Percentiles rank a stretch among this genome's conserved stretches.
Evolutionary conservation across 2,329 filamentous ascomycete species (phyloP).

Genomic region (Mollisiaceae sp.): DNA sequence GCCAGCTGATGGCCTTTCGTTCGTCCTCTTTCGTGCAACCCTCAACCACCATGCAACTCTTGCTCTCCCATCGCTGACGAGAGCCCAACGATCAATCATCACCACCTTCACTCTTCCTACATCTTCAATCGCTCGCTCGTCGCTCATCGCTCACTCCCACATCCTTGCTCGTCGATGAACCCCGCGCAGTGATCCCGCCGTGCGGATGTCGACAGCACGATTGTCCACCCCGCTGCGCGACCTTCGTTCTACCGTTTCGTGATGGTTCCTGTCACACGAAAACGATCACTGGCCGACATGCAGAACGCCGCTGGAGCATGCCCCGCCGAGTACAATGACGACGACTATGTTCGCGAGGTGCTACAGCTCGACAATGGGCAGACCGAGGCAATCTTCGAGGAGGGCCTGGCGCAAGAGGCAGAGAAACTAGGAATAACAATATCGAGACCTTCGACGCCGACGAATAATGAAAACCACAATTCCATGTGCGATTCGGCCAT

Average conservation of each 20-base stretch:
- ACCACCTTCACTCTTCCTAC: not conserved
- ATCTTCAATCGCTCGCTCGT: not conserved
- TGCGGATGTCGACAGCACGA: slow-evolving; percentile 29
- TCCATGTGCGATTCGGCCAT: slow-evolving; percentile 36
- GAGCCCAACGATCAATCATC: not conserved
- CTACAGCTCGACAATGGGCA: slow-evolving; percentile 35
- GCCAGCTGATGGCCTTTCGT: not conserved
- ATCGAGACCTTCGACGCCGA: slow-evolving; percentile 26
- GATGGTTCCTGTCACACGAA: slow-evolving; percentile 32
- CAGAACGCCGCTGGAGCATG: slow-evolving; percentile 21
- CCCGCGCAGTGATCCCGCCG: slow-evolving; percentile 15
- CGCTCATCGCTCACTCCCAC: not conserved
- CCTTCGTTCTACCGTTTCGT: slow-evolving; percentile 19
- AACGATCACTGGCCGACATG: slow-evolving; percentile 34
- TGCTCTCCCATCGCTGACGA: not conserved
- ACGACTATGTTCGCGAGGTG: slow-evolving; percentile 39
- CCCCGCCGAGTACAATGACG: slow-evolving; percentile 36
- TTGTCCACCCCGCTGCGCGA: slow-evolving; percentile 18
- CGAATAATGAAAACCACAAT: slow-evolving; percentile 15
- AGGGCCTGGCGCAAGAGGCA: slow-evolving; percentile 36
- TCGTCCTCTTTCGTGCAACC: not conserved
- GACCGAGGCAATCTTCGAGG: slow-evolving; percentile 37
- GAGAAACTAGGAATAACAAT: slow-evolving; percentile 39
- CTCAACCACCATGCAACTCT: not conserved
- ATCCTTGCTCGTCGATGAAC: slow-evolving; percentile 16